Base-by-base conservation (phyloP, 139 green algal species). In the Penium margaritaceum region DNA sequence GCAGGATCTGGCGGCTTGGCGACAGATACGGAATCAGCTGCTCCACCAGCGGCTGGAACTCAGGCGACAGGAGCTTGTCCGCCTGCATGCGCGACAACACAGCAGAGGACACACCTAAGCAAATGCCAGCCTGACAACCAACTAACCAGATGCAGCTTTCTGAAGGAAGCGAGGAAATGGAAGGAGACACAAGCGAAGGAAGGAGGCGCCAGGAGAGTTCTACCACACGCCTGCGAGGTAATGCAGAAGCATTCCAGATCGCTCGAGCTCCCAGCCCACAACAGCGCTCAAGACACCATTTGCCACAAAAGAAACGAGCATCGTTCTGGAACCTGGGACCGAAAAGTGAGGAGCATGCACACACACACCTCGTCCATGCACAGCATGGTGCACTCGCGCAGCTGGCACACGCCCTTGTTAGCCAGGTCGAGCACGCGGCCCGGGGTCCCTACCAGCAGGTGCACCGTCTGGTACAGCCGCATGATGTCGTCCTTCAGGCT, bases 401-500 rank as follows among this genome's bases (percentile, higher is more conserved):
- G 85, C 78, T 95, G 94, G 64, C 90, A 92, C 3, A 99, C 88
- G 53, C 85, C 88, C 81, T 98, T 97, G 65, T 89, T 77, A 19
- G 91, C 87, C 32, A 99, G 85, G 78, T 99, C 95, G 24, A 98
- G 83, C 14, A 99, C 90, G 62, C 95, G 90, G n/a, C 95, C 95
- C 2, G 94, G 95, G 0, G 95, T 99, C 35, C 91, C 95, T 15
- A 99, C 95, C 32, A 97, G 75, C 32, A 96, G 68, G 76, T 96
- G 91, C 64, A 96, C 90, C 9, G 90, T 86, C 15, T 93, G 84
- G 80, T 95, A 89, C 37, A 99, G 85, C 3, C 95, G 89, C 88
- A 99, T 93, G 84, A 99, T 98, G 86, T 99, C 95, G 77, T 99
- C 95, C 55, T 95, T 91, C 3, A 99, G 86, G 58, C 72, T 88